phyloP scores from a whole-genome alignment of 73 alveolate species.

The Paramecium caudatum region DNA sequence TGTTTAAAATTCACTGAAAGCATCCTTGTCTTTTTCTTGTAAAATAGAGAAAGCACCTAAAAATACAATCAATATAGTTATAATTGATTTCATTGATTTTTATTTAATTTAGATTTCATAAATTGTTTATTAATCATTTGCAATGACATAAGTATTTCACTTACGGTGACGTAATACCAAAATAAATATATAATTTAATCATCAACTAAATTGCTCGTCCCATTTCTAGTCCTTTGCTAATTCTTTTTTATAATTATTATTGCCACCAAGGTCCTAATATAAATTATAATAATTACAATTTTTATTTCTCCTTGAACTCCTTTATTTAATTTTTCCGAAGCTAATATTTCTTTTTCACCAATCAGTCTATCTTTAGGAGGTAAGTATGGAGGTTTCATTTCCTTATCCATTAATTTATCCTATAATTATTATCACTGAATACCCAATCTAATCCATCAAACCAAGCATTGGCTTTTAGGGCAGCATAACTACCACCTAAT shows the following conservation, averaged over 20 bases:
- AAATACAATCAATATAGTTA: neutral
- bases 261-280: conserved; percentile 43
- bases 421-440: neutral
- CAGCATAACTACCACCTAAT: conserved; percentile 73
- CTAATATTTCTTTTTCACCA: conserved; percentile 63
- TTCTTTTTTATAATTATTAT: conserved; percentile 64
- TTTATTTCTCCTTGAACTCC: conserved; percentile 28
- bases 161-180: conserved; percentile 26
- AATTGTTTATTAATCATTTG: conserved; percentile 23
- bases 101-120: conserved; percentile 24
- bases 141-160: conserved; percentile 10
- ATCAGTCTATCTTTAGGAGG: conserved; percentile 76
- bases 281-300: neutral
- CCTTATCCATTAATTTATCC: conserved; percentile 74
- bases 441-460: conserved; percentile 74
- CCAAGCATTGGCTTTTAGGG: conserved; percentile 76
- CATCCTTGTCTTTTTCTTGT: neutral
- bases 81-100: conserved; percentile 14
- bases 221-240: conserved; percentile 71
- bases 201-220: conserved; percentile 70
- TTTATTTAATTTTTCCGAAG: conserved; percentile 39
- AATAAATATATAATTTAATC: conserved; percentile 36
- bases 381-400: conserved; percentile 71
- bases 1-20: neutral
- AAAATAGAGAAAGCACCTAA: conserved; percentile 20